Evolutionary conservation across 2,329 filamentous ascomycete species (phyloP).

Genomic region (Pestalotiopsis sp.): DNA sequence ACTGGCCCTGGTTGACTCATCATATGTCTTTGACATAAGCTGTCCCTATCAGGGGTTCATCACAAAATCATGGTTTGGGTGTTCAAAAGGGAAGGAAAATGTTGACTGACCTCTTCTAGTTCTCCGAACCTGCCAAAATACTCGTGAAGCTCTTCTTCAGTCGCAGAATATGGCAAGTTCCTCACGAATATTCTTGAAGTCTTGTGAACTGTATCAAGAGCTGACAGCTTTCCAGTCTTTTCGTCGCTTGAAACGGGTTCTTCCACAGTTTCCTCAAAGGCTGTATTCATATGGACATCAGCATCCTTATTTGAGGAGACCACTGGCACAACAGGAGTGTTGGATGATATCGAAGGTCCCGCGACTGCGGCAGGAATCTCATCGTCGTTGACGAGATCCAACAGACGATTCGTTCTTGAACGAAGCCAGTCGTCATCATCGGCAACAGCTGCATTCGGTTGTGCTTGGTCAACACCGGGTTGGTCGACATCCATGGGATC

Average conservation of each 20-base stretch:
- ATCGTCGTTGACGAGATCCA: slow-evolving; percentile 81
- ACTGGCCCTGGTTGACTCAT: slow-evolving; percentile 84
- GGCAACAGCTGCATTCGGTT: slow-evolving; percentile 34
- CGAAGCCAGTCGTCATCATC: slow-evolving; percentile 91
- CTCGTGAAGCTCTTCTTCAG: slow-evolving; percentile 72
- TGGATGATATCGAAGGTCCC: background rate
- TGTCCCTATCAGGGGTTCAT: slow-evolving; percentile 99
- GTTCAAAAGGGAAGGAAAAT: slow-evolving; percentile 40
- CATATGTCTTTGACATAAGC: slow-evolving; percentile 89
- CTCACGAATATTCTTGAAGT: slow-evolving; percentile 83
- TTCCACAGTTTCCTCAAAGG: background rate
- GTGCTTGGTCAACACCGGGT: background rate
- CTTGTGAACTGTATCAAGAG: slow-evolving; percentile 63
- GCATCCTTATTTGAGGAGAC: background rate
- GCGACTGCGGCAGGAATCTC: slow-evolving; percentile 34
- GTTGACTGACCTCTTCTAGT: slow-evolving; percentile 79
- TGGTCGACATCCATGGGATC: slow-evolving; percentile 2
- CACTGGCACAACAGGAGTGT: background rate
- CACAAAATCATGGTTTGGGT: slow-evolving; percentile 52
- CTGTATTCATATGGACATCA: background rate
- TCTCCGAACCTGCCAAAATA: slow-evolving; percentile 73
- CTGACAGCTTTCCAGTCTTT: slow-evolving; percentile 38
- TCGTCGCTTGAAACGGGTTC: slow-evolving; percentile 13
- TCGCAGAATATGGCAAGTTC: slow-evolving; percentile 81
- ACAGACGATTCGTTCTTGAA: slow-evolving; percentile 79